phyloP scores from a whole-genome alignment of 257 asterid species.

The Rauvolfia tetraphylla region DNA sequence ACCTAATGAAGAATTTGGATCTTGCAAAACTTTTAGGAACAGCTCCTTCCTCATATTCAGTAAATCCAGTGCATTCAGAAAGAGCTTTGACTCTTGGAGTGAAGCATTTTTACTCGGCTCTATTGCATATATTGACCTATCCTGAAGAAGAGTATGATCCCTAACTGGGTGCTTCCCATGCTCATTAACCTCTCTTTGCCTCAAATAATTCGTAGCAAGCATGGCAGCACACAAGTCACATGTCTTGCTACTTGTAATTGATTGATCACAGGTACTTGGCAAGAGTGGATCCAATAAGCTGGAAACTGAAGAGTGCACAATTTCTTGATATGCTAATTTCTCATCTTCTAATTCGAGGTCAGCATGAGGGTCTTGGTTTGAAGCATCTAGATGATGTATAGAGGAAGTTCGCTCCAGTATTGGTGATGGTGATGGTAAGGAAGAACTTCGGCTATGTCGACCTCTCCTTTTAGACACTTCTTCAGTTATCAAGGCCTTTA shows the following conservation, averaged over 20 bases:
- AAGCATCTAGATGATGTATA: constrained; percentile 23
- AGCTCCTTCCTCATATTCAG: constrained; percentile 72
- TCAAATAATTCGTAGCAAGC: constrained; percentile 36
- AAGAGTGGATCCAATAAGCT: constrained; percentile 21
- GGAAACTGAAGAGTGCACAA: constrained; percentile 18
- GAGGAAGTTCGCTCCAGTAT: constrained; percentile 19
- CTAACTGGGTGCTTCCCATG: constrained; percentile 31
- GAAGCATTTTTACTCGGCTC: constrained; percentile 46
- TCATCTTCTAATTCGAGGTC: background rate
- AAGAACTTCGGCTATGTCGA: constrained; percentile 60
- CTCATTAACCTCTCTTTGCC: constrained; percentile 38
- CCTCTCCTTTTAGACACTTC: constrained; percentile 47
- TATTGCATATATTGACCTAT: constrained; percentile 39
- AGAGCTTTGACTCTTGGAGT: constrained; percentile 61
- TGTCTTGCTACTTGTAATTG: background rate
- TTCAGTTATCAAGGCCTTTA: constrained; percentile 56
- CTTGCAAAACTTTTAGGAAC: constrained; percentile 61
- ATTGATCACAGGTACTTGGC: constrained; percentile 19
- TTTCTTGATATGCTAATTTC: constrained; percentile 12
- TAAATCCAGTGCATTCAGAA: constrained; percentile 67
- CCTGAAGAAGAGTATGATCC: constrained; percentile 50
- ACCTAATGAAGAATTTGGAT: constrained; percentile 49
- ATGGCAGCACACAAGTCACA: constrained; percentile 31
- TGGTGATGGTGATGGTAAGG: constrained; percentile 26
- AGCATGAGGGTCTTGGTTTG: background rate